Percentiles rank a stretch among this genome's conserved stretches.
phyloP scores from a whole-genome alignment of 2,329 filamentous ascomycete genomes.

The Microsporum ferrugineum region DNA sequence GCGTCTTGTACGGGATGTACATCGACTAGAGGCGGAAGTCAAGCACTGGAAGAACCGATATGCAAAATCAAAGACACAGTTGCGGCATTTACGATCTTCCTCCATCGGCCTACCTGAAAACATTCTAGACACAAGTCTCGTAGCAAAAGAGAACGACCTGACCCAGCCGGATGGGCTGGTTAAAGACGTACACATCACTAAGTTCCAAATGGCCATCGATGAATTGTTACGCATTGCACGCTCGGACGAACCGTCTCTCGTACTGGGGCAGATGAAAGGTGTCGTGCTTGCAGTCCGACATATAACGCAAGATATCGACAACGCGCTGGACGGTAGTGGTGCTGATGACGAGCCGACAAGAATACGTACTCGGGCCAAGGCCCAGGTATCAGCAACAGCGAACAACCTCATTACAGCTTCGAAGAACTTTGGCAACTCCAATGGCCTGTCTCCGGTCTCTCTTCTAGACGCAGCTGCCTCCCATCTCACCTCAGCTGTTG shows the following conservation, averaged over 20 bases:
- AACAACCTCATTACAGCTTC: conserved; percentile 92
- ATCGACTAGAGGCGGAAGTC: conserved; percentile 68
- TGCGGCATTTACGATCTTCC: conserved; percentile 67
- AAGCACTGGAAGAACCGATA: conserved; percentile 87
- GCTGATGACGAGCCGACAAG: conserved; percentile 43
- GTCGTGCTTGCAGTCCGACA: conserved; percentile 72
- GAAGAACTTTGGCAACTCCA: conserved; percentile 76
- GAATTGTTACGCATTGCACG: conserved; percentile 73
- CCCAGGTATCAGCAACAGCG: conserved; percentile 77
- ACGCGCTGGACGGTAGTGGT: conserved; percentile 40
- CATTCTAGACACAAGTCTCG: conserved; percentile 30
- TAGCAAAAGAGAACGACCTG: conserved; percentile 62
- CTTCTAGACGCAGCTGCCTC: conserved; percentile 86
- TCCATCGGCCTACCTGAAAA: conserved; percentile 57
- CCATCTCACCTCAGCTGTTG: conserved; percentile 72
- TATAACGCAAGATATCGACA: conserved; percentile 59
- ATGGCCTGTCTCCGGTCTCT: conserved; percentile 83
- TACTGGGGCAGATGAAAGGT: conserved; percentile 75
- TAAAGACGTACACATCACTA: conserved; percentile 84
- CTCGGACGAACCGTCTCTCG: conserved; percentile 57
- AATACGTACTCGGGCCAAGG: conserved; percentile 59
- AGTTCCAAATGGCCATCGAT: conserved; percentile 89
- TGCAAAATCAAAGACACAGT: conserved; percentile 73
- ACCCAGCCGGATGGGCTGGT: conserved; percentile 63
- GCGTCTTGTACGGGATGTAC: conserved; percentile 61